phyloP scores from a whole-genome alignment of 257 asterid species.

The Osmanthus fragrans region DNA sequence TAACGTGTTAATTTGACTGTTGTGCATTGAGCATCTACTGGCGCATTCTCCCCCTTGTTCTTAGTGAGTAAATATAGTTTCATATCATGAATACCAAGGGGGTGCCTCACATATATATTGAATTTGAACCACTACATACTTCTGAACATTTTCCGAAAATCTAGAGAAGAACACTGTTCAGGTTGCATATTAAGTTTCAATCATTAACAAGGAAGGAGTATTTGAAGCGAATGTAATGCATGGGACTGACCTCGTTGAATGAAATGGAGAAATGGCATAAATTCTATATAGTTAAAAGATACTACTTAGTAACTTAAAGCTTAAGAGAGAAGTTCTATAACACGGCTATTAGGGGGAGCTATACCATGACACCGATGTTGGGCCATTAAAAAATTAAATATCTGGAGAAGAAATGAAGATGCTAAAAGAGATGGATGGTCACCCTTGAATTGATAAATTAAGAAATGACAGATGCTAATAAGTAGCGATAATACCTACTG shows the following conservation, averaged over 20 bases:
- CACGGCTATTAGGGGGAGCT: not conserved
- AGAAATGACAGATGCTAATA: not conserved
- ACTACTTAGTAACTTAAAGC: not conserved
- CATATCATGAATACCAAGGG: not conserved
- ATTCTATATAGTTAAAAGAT: not conserved
- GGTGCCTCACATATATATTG: not conserved
- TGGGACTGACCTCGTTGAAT: not conserved
- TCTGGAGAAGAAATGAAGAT: not conserved
- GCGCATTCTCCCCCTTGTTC: not conserved
- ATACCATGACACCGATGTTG: not conserved
- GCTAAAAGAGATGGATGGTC: not conserved
- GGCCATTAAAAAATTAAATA: not conserved
- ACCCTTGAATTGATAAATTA: not conserved
- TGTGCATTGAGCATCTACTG: constrained; percentile 1
- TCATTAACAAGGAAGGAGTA: not conserved
- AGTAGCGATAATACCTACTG: not conserved
- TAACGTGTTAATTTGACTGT: constrained; percentile 5
- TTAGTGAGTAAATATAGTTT: not conserved
- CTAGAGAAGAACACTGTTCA: not conserved
- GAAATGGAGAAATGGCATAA: not conserved
- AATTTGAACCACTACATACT: not conserved
- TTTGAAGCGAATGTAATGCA: not conserved
- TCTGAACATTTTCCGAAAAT: not conserved
- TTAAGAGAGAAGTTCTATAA: not conserved
- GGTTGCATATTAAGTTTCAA: not conserved